phyloP scores from a whole-genome alignment of 23 red algal genomes.

The Cyanidioschyzon merolae region DNA sequence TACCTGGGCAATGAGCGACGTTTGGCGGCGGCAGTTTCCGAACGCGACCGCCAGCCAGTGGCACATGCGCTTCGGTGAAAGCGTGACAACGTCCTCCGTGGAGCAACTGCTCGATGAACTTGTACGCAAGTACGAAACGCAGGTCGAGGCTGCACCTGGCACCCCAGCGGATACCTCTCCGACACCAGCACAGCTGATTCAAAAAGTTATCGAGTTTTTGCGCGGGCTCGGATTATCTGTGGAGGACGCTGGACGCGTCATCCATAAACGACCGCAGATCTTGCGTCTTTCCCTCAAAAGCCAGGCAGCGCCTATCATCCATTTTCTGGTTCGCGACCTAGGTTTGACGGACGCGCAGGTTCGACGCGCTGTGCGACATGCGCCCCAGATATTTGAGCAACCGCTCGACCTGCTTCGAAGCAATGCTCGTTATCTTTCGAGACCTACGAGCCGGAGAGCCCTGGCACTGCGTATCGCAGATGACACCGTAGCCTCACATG shows the following conservation, averaged over 20 bases:
- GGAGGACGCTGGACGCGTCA: constrained; percentile 30
- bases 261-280: constrained; percentile 23
- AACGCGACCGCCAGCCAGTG: too few relatives aligned
- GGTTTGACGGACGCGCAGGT: neutral
- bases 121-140: neutral
- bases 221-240: constrained; percentile 48
- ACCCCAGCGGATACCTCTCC: too few relatives aligned
- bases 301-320: constrained; percentile 26
- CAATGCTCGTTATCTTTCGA: neutral
- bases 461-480: neutral
- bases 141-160: neutral
- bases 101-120: neutral
- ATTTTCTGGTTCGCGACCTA: constrained; percentile 10
- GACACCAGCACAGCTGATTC: neutral
- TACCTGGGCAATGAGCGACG: too few relatives aligned
- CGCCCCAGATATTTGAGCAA: neutral
- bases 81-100: neutral
- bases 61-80: neutral
- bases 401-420: neutral
- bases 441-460: neutral
- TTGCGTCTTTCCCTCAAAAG: constrained; percentile 14
- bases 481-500: neutral
- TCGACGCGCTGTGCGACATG: constrained; percentile 3
- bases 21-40: too few relatives aligned
- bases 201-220: constrained; percentile 3